phyloP scores from a whole-genome alignment of 768 basidiomycete species.

The Termitomyces sp. region DNA sequence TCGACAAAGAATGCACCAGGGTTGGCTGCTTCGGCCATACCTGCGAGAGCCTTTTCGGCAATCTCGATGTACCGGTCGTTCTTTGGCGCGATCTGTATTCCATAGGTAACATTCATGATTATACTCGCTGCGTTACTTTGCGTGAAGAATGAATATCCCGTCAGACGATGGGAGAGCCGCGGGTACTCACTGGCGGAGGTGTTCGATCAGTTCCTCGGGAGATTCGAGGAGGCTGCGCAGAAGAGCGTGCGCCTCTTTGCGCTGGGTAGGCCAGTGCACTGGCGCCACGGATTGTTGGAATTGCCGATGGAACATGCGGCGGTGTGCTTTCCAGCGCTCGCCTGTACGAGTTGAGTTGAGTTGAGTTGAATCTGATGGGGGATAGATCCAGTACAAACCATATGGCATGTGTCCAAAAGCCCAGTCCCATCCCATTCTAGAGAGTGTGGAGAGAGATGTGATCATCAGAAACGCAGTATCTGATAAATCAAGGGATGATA shows the following conservation, averaged over 20 bases:
- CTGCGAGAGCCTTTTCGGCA: slow-evolving; percentile 45
- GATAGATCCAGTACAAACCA: no score
- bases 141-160: background rate
- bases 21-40: slow-evolving; percentile 42
- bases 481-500: slow-evolving; percentile 8
- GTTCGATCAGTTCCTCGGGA: slow-evolving; percentile 38
- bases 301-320: slow-evolving; percentile 46
- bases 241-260: slow-evolving; percentile 37
- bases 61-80: slow-evolving; percentile 44
- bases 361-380: no score
- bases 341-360: slow-evolving; percentile 23
- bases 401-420: slow-evolving; percentile 53
- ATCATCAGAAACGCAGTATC: background rate
- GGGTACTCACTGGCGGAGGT: slow-evolving; percentile 41
- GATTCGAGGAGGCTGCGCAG: slow-evolving; percentile 37
- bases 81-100: slow-evolving; percentile 35
- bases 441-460: slow-evolving; percentile 1
- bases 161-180: background rate
- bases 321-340: slow-evolving; percentile 45
- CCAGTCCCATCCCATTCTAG: slow-evolving; percentile 38
- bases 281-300: slow-evolving; percentile 39
- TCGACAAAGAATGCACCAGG: slow-evolving; percentile 52
- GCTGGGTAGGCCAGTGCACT: slow-evolving; percentile 38
- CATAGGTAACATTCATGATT: slow-evolving; percentile 50
- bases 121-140: slow-evolving; percentile 42